These are phyloP conservation scores for Penicillium taxi DNA, from an alignment of 495 filamentous ascomycete genomes.

Conservation along the genomic window DNA sequence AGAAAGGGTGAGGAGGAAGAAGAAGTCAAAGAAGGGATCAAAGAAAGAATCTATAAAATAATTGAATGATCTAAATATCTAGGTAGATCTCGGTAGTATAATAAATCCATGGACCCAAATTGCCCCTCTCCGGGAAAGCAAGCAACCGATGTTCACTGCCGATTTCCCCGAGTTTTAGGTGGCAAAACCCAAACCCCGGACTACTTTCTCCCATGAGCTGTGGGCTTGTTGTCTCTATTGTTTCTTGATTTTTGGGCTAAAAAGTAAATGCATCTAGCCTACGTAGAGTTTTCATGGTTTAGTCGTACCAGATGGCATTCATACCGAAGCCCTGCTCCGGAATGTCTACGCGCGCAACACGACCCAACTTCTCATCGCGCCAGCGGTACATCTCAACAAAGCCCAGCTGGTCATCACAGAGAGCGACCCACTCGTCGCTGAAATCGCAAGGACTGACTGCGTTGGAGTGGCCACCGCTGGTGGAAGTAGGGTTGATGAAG, in stretches of 20 bases:
- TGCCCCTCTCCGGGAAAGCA: constrained; percentile 16
- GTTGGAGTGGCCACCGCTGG: constrained; percentile 78
- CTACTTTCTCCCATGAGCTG: no score
- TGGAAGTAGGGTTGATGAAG: constrained; percentile 73
- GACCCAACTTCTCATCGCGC: constrained; percentile 65
- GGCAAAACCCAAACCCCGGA: background rate
- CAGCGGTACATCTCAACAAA: constrained; percentile 82
- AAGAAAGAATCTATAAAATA: no score
- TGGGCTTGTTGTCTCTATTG: no score
- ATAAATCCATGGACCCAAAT: no score
- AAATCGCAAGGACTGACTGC: constrained; percentile 72
- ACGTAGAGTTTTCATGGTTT: constrained; percentile 16
- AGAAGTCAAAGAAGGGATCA: background rate
- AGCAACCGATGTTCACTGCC: constrained; percentile 22
- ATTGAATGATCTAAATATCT: no score
- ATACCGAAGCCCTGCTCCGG: constrained; percentile 78
- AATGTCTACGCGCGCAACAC: constrained; percentile 66
- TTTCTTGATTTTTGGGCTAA: no score
- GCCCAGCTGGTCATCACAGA: constrained; percentile 77
- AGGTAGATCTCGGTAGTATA: no score
- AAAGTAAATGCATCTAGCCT: background rate
- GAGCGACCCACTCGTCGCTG: constrained; percentile 75
- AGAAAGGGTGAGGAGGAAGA: background rate
- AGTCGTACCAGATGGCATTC: constrained; percentile 90
- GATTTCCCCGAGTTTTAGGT: constrained; percentile 6